Base-by-base conservation (phyloP, 75 land plant genomes). In the Pinus tabuliformis region DNA sequence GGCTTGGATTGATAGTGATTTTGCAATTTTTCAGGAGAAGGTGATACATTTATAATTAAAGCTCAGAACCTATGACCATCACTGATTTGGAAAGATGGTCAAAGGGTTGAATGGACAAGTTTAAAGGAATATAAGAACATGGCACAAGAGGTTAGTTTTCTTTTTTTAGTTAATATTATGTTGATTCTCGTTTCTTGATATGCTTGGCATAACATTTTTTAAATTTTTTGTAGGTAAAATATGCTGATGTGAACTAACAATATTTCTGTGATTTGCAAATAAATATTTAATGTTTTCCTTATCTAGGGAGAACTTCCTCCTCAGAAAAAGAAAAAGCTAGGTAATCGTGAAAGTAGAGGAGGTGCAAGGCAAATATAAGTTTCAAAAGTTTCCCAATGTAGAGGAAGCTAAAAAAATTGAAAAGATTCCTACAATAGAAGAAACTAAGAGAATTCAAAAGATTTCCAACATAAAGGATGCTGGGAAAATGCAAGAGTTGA, bases 41-140 rank as follows among this genome's bases (percentile, higher is more conserved):
- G 91, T 42, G 89, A 91, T 76, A 81, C 90, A 62, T 76, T 79
- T 39, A 71, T 73, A 66, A 78, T 94, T 8, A 90, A 79, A 77
- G 89, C 87, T 28, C 92, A 90, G 86, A 74, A 91, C 75, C 89
- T 97, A 33, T 78, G 99, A 52, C 95, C 99, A 65, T 87, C 99
- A 71, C 83, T 94, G 21, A 75, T 85, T 56, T 97, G 99, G 99
- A 84, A 82, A 37, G 85, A 88, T 82, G 86, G 88, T 22, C 70
- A 78, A 64, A 94, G 99, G 99, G 71, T 85, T 5, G 90, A 85
- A 22, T 95, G 91, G 93, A 79, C 85, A 20, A 75, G 74, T 62
- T 54, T 58, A 21, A 57, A 61, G 75, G 79, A 54, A 59, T 72
- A 76, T 75, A 76, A 78, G 30, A 42, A 30, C 21, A 26, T 64